A percentile compares a stretch with the other conserved stretches of the same genome.
These are phyloP conservation scores for Hypoxylon fragiforme DNA, from an alignment of 495 filamentous ascomycete genomes.

Conservation along the genomic window DNA sequence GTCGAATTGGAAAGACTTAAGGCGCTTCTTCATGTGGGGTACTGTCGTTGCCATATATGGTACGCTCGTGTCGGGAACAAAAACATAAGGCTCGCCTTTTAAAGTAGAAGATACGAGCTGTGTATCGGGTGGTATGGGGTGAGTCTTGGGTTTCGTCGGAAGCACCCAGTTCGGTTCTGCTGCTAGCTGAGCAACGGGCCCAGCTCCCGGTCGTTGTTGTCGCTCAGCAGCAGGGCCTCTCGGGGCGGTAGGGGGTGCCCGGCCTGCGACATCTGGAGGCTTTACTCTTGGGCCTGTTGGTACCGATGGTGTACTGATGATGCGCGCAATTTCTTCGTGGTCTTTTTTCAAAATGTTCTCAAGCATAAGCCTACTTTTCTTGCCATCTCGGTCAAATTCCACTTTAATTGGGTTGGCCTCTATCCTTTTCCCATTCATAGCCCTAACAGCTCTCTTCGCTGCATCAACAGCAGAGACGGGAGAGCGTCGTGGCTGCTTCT, in stretches of 20 bases:
- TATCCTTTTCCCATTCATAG: conserved; percentile 69
- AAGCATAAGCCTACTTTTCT: conserved; percentile 73
- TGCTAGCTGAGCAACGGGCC: conserved; percentile 22
- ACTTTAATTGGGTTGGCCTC: conserved; percentile 74
- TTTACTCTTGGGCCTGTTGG: conserved; percentile 46
- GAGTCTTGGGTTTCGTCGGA: conserved; percentile 48
- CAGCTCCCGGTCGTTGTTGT: too few relatives aligned
- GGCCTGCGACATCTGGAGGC: conserved; percentile 49
- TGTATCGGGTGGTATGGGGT: conserved; percentile 58
- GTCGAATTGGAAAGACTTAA: conserved; percentile 76
- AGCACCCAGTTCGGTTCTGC: conserved; percentile 37
- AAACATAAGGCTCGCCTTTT: conserved; percentile 86
- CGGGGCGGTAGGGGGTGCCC: conserved; percentile 78
- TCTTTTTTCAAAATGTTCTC: conserved; percentile 69
- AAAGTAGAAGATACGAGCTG: conserved; percentile 66
- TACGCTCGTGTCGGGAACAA: conserved; percentile 81
- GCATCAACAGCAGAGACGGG: conserved; percentile 69
- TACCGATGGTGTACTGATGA: conserved; percentile 36
- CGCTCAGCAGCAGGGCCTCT: conserved; percentile 80
- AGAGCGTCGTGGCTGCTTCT: conserved; percentile 52
- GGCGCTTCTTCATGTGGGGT: conserved; percentile 80
- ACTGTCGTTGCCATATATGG: conserved; percentile 85
- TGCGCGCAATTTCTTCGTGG: conserved; percentile 53
- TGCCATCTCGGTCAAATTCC: conserved; percentile 85
- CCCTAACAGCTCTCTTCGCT: conserved; percentile 74